A percentile compares a stretch with the other conserved stretches of the same genome.
Evolutionary conservation across 2,329 filamentous ascomycete species (phyloP).

Genomic region (Septoria linicola): DNA sequence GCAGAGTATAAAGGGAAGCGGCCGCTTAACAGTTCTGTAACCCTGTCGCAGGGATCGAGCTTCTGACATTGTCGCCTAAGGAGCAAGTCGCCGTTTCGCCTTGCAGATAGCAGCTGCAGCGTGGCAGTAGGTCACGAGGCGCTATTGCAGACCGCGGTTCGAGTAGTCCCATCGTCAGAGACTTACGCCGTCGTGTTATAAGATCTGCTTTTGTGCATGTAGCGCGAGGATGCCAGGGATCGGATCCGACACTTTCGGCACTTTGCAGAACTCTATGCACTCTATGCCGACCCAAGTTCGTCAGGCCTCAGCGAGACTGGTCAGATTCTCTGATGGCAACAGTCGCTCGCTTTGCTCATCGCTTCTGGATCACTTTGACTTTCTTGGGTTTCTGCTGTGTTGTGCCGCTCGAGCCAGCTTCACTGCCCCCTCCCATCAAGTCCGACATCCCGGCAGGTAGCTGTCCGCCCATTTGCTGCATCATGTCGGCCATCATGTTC

Average conservation of each 20-base stretch:
- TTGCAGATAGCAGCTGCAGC: not conserved
- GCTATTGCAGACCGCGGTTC: not conserved
- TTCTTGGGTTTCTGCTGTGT: constrained; percentile 30
- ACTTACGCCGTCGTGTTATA: too few relatives aligned
- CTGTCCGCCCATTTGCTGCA: constrained; percentile 73
- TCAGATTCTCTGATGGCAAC: too few relatives aligned
- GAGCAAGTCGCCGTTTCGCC: not conserved
- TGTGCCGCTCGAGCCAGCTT: constrained; percentile 3
- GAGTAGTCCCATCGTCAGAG: too few relatives aligned
- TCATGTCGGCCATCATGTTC: constrained; percentile 94
- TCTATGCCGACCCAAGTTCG: too few relatives aligned
- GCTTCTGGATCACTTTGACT: constrained; percentile 36
- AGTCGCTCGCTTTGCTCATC: constrained; percentile 11
- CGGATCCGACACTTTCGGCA: too few relatives aligned
- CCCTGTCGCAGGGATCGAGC: not conserved
- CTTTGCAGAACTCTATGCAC: too few relatives aligned
- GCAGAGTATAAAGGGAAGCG: not conserved
- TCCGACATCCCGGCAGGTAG: constrained; percentile 34
- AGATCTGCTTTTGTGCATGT: too few relatives aligned
- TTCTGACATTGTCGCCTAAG: not conserved
- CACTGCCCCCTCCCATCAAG: constrained; percentile 32
- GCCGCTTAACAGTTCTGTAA: not conserved
- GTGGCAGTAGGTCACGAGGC: not conserved
- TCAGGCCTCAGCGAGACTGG: too few relatives aligned
- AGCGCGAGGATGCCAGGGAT: too few relatives aligned